Evolutionary conservation across 75 land plant species (phyloP).

Genomic region (Pinus tabuliformis): DNA sequence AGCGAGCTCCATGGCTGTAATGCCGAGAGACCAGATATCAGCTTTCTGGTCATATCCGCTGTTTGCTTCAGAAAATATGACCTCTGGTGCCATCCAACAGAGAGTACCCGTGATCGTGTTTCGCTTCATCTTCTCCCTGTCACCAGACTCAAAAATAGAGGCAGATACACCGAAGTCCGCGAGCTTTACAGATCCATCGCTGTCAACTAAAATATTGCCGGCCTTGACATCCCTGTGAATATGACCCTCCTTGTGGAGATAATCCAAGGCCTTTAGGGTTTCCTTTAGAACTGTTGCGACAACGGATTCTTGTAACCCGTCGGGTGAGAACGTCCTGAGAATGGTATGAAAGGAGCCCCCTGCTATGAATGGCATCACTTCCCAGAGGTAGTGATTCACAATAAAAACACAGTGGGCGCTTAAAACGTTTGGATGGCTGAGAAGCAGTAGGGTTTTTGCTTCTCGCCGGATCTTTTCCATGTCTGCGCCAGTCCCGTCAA

Average conservation of each 20-base stretch:
- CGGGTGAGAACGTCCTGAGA: conserved; percentile 64
- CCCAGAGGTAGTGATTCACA: conserved; percentile 66
- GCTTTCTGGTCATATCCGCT: conserved; percentile 57
- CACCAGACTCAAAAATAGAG: conserved; percentile 73
- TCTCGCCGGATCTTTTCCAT: conserved; percentile 60
- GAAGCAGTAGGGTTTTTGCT: conserved; percentile 64
- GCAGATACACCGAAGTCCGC: conserved; percentile 74
- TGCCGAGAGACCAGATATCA: conserved; percentile 85
- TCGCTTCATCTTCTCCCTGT: conserved; percentile 15
- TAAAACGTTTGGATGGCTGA: conserved; percentile 86
- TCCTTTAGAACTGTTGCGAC: conserved; percentile 72
- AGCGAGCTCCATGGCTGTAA: conserved; percentile 79
- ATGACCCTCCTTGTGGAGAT: conserved; percentile 64
- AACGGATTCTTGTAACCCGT: conserved; percentile 69
- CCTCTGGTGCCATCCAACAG: conserved; percentile 77
- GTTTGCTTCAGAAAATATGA: conserved; percentile 32
- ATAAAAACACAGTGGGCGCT: conserved; percentile 80
- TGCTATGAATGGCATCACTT: conserved; percentile 94
- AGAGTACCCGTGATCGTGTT: conserved; percentile 24
- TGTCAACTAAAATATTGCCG: conserved; percentile 54
- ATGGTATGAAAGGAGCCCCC: conserved; percentile 79
- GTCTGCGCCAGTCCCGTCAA: conserved; percentile 48
- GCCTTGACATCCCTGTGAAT: conserved; percentile 71
- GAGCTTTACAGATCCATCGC: conserved; percentile 56
- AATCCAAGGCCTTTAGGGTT: conserved; percentile 40